Base-by-base conservation (phyloP, 75 land plant genomes). In the Selaginella tamariscina region DNA sequence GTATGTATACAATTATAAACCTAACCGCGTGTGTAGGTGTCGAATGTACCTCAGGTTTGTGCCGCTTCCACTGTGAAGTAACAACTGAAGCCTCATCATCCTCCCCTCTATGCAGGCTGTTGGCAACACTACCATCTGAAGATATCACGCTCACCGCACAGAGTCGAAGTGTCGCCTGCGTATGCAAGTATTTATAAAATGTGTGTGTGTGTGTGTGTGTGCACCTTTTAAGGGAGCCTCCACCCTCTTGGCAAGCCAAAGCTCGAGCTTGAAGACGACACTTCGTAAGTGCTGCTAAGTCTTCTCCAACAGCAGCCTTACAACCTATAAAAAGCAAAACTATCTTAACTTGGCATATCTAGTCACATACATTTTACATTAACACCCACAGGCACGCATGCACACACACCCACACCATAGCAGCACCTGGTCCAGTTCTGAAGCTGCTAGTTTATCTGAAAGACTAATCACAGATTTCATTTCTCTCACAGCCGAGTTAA, bases 371-470 rank as follows among this genome's bases (percentile, higher is more conserved):
- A n/a, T n/a, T n/a, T n/a, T n/a, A n/a, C n/a, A n/a, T n/a, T n/a
- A n/a, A n/a, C n/a, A n/a, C n/a, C n/a, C n/a, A n/a, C n/a, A n/a
- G n/a, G n/a, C n/a, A n/a, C n/a, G n/a, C n/a, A n/a, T n/a, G n/a
- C n/a, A n/a, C n/a, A n/a, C n/a, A n/a, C n/a, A n/a, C n/a, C n/a
- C n/a, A n/a, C n/a, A n/a, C n/a, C n/a, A n/a, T n/a, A n/a, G n/a
- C n/a, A n/a, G n/a, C n/a, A n/a, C n/a, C n/a, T 77, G 85, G 15
- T 91, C 99, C 29, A 91, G 96, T 31, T 91, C 98, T 29, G 98
- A 89, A 15, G 97, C 91, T 31, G 85, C 88, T 31, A 90, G 78
- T 54, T 84, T 78, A 65, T 94, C 99, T 27, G 78, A 67, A 81
- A 91, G 83, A 33, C 83, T 87, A 1, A 82, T 75, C 68, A 94